These are phyloP conservation scores for Canavalia ensiformis DNA, from an alignment of 306 rosid species.

Conservation along the genomic window DNA sequence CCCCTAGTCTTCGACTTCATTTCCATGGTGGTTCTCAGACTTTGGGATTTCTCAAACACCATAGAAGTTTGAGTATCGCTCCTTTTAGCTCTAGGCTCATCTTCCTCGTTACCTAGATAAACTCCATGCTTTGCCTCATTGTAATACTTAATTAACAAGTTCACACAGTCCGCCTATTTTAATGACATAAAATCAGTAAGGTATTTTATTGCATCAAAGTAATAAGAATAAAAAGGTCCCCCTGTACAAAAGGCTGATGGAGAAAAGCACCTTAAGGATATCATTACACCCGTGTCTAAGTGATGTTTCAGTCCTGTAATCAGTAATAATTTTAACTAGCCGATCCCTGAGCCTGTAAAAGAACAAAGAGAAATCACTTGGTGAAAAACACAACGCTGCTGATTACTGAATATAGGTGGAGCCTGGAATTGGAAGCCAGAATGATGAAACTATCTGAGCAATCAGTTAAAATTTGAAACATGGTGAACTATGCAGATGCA, in stretches of 20 bases:
- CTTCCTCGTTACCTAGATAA: slow-evolving; percentile 77
- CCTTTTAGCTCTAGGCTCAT: slow-evolving; percentile 69
- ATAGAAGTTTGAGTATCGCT: slow-evolving; percentile 62
- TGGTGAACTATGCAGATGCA: not conserved
- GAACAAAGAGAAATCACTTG: slow-evolving; percentile 26
- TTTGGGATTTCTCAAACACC: slow-evolving; percentile 59
- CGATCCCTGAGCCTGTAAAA: slow-evolving; percentile 90
- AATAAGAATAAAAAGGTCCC: not conserved
- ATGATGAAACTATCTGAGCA: slow-evolving; percentile 1
- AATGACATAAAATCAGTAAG: slow-evolving; percentile 47
- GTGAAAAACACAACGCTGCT: slow-evolving; percentile 17
- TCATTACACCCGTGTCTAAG: slow-evolving; percentile 97
- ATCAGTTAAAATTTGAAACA: not conserved
- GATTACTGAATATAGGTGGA: slow-evolving; percentile 13
- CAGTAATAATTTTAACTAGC: slow-evolving; percentile 91
- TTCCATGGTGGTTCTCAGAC: slow-evolving; percentile 60
- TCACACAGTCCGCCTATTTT: slow-evolving; percentile 88
- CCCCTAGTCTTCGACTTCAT: slow-evolving; percentile 88
- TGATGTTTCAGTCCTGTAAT: slow-evolving; percentile 97
- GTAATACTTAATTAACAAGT: slow-evolving; percentile 84
- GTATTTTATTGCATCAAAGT: slow-evolving; percentile 20
- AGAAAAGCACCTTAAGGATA: slow-evolving; percentile 82
- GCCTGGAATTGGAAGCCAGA: slow-evolving; percentile 35
- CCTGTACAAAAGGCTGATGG: not conserved
- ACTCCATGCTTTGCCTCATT: slow-evolving; percentile 93